Conservation (phyloP, 192 early-diverging fungal species). For the Dimargaris xerosporica region DNA sequence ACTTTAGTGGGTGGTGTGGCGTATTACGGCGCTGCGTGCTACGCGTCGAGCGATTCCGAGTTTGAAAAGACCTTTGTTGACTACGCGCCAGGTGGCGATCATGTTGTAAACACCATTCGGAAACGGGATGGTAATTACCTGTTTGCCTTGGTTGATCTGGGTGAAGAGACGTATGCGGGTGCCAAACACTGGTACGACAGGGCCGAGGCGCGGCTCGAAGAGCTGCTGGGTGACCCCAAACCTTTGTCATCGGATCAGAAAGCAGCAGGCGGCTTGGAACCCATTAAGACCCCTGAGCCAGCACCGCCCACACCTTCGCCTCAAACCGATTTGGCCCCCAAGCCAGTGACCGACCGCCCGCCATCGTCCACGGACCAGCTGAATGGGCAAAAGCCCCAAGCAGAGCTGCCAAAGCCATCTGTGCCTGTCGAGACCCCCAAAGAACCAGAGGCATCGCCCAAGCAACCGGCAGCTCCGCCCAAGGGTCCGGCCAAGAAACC, state of each 20-base stretch:
- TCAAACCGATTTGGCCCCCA: background rate
- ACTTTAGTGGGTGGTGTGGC: slow-evolving; percentile 19
- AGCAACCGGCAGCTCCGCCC: background rate
- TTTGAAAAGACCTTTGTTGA: slow-evolving; percentile 41
- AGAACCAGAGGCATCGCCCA: background rate
- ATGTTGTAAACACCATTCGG: slow-evolving; percentile 32
- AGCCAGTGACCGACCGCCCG: background rate
- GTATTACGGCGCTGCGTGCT: slow-evolving; percentile 36
- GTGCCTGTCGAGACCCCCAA: background rate
- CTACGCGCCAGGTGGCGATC: slow-evolving; percentile 38
- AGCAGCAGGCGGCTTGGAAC: slow-evolving; percentile 11
- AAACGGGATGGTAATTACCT: slow-evolving; percentile 29
- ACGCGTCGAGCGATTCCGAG: slow-evolving; percentile 30
- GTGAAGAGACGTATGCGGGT: slow-evolving; percentile 39
- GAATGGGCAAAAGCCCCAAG: slow-evolving; percentile 12
- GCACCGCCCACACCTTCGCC: background rate
- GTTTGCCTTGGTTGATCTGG: slow-evolving; percentile 33
- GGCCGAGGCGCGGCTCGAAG: slow-evolving; percentile 13
- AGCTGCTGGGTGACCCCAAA: slow-evolving; percentile 18
- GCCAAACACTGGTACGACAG: slow-evolving; percentile 23
- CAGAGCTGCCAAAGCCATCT: slow-evolving; percentile 1
- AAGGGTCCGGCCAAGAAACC: background rate
- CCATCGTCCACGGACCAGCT: background rate
- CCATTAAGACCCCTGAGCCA: slow-evolving; percentile 7
- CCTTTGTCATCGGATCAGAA: slow-evolving; percentile 22